Evolutionary conservation across 805 yeast species (phyloP), one percentile per base, ranked within the genome.

Genomic region (Candida suzukii): DNA sequence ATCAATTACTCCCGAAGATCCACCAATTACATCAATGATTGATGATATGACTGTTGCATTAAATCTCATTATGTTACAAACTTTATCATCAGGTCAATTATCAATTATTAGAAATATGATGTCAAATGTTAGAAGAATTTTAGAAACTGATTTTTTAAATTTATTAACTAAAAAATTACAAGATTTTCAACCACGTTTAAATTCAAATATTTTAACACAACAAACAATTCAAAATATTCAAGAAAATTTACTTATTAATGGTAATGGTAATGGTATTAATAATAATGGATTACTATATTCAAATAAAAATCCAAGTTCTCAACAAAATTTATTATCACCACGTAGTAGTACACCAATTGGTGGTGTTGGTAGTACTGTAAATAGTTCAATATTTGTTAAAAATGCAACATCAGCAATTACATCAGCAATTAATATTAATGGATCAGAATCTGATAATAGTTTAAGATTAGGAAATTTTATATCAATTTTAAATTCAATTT

Each of bases 41-140:
- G 99, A 93, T 52, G 99, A 93, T 57, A 65, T 86, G 27, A 74
- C 87, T 22, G 68, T 88, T 50, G 77, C 88, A 9, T 63, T 90
- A 35, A 83, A 86, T 52, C 76, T 79, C 29, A 71, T 84, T 16
- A 58, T 88, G 28, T 64, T 78, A 20, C 83, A 81, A 44, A 69
- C 80, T 1, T 66, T 88, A 12, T 81, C 84, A 35, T 75, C 95
- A 0, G 95, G 95, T 0, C 83, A 85, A 45, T 64, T 64, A 41
- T 53, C 68, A 7, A 67, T 80, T 0, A 74, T 81, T 24, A 75
- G 73, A 48, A 68, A 66, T 24, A 74, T 83, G 52, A 57, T 83
- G 13, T 66, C 69, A 8, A 76, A 74, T 42, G 61, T 80, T n/a
- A 70, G 73, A 39, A 68, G 79, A 31, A 74, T 83, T 2, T 57